phyloP scores from a whole-genome alignment of 108 stramenopile genomes.

The Pseudonitzschia delicatissima region DNA sequence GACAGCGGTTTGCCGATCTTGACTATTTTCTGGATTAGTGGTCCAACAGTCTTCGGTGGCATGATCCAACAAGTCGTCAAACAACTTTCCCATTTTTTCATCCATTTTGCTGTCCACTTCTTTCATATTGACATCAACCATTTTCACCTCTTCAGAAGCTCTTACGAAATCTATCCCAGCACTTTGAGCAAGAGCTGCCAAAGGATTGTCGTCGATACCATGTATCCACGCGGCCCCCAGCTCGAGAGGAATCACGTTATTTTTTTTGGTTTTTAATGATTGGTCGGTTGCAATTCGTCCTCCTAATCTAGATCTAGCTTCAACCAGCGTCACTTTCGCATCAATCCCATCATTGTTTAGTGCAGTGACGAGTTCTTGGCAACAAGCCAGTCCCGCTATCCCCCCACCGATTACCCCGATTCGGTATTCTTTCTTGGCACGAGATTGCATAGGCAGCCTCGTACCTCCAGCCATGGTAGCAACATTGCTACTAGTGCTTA shows the following conservation, averaged over 20 bases:
- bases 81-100: conserved; percentile 45
- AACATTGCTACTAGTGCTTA: not conserved
- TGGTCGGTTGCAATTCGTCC: conserved; percentile 50
- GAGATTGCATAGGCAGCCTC: conserved; percentile 42
- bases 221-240: conserved; percentile 76
- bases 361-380: conserved; percentile 37
- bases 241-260: conserved; percentile 29
- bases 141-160: conserved; percentile 51
- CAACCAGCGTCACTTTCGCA: conserved; percentile 43
- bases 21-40: not conserved
- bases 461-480: conserved; percentile 26
- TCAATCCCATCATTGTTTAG: conserved; percentile 34
- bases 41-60: conserved; percentile 54
- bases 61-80: conserved; percentile 52
- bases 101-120: conserved; percentile 33
- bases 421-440: conserved; percentile 31
- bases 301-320: conserved; percentile 46
- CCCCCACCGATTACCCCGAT: conserved; percentile 62
- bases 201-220: conserved; percentile 69
- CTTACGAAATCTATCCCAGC: conserved; percentile 44
- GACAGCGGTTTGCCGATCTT: conserved; percentile 22
- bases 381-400: conserved; percentile 50
- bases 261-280: not conserved
- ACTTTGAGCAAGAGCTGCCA: conserved; percentile 37
- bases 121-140: conserved; percentile 26